Evolutionary conservation across 805 yeast genomes (phyloP).

Genomic region (Yarrowia sp.): DNA sequence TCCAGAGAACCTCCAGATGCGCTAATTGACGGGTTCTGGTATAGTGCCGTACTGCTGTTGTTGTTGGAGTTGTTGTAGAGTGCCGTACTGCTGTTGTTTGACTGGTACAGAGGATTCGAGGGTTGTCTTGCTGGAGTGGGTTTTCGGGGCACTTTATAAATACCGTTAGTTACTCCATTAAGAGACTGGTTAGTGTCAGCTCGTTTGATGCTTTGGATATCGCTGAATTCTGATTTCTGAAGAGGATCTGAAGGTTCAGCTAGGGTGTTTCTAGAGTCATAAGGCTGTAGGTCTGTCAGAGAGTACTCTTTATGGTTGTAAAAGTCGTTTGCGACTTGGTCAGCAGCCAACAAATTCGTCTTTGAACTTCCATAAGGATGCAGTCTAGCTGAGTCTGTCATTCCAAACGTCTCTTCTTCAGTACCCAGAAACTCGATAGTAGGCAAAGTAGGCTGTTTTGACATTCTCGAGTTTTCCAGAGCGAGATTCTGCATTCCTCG

Average conservation of each 20-base stretch:
- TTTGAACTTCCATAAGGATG: neutral
- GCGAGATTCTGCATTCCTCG: conserved; percentile 36
- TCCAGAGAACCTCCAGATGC: neutral
- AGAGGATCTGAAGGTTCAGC: conserved; percentile 13
- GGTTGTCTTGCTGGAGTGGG: neutral
- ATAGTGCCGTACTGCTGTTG: neutral
- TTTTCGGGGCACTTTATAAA: neutral
- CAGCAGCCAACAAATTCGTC: neutral
- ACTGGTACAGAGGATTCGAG: neutral
- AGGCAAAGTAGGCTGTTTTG: conserved; percentile 37
- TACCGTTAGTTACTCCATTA: neutral
- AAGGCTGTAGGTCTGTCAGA: neutral
- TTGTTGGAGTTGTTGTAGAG: neutral
- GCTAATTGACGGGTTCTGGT: neutral
- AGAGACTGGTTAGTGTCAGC: neutral
- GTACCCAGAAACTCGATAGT: conserved; percentile 25
- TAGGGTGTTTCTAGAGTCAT: conserved; percentile 8
- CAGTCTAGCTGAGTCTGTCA: neutral
- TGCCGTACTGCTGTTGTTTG: neutral
- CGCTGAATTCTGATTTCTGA: neutral
- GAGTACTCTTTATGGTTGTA: neutral
- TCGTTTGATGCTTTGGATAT: neutral
- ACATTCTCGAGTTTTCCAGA: conserved; percentile 34
- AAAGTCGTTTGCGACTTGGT: neutral
- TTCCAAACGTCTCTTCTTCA: neutral